These are phyloP conservation scores for Diaporthe sp. DNA, from an alignment of 2,329 filamentous ascomycete species.

Conservation along the genomic window DNA sequence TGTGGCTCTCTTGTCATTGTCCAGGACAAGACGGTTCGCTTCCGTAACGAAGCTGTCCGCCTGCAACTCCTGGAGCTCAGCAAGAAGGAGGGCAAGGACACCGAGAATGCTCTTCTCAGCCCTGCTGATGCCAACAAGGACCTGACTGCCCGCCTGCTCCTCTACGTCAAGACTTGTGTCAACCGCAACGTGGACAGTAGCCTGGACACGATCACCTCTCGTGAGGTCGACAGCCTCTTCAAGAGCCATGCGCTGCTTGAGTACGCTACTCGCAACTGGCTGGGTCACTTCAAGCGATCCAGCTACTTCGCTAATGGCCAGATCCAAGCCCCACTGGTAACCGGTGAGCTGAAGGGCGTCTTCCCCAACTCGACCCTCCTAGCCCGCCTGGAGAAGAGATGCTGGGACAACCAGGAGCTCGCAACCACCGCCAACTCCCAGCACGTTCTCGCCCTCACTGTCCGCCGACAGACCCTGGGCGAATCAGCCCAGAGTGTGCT, in stretches of 20 bases:
- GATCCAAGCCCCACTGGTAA: slow-evolving; percentile 34
- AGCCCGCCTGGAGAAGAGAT: slow-evolving; percentile 41
- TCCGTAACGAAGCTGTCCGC: slow-evolving; percentile 43
- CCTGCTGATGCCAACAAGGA: slow-evolving; percentile 42
- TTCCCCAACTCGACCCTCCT: slow-evolving; percentile 42
- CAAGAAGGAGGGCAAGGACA: slow-evolving; percentile 41
- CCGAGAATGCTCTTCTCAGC: slow-evolving; percentile 39
- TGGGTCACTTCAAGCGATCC: slow-evolving; percentile 41
- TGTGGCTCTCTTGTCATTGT: slow-evolving; percentile 41
- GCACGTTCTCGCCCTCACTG: slow-evolving; percentile 37
- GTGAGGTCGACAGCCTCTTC: slow-evolving; percentile 39
- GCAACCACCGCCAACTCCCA: slow-evolving; percentile 38
- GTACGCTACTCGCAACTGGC: slow-evolving; percentile 42
- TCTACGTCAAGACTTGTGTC: slow-evolving; percentile 43
- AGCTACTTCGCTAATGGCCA: slow-evolving; percentile 39
- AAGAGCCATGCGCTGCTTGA: slow-evolving; percentile 40
- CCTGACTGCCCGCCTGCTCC: slow-evolving; percentile 39
- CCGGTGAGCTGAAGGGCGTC: slow-evolving; percentile 33
- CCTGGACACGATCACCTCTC: slow-evolving; percentile 37
- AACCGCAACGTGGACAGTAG: slow-evolving; percentile 41
- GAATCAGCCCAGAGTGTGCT: slow-evolving; percentile 40
- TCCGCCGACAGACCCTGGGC: slow-evolving; percentile 36
- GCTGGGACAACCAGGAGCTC: slow-evolving; percentile 42
- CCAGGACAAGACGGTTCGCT: slow-evolving; percentile 43
- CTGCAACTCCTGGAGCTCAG: slow-evolving; percentile 42